A percentile compares a stretch with the other conserved stretches of the same genome.
These are phyloP conservation scores for Metschnikowia borealis DNA, from an alignment of 805 yeast genomes.

Conservation along the genomic window DNA sequence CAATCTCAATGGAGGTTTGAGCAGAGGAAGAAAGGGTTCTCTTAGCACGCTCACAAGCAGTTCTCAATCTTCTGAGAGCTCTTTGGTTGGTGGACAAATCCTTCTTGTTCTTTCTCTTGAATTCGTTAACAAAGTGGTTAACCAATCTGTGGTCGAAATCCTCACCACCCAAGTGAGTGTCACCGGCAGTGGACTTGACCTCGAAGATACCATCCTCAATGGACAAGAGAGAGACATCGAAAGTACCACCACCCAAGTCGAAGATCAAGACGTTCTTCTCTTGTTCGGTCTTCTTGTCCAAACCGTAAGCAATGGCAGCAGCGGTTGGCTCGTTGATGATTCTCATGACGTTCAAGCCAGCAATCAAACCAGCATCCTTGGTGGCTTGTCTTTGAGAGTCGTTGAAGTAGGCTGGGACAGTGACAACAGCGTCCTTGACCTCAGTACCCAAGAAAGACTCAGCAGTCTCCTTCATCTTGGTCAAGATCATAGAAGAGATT, in stretches of 20 bases:
- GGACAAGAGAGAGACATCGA: constrained; percentile 46
- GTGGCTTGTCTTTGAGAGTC: constrained; percentile 95
- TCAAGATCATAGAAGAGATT: constrained; percentile 30
- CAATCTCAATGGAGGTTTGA: constrained; percentile 44
- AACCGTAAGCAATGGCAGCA: constrained; percentile 33
- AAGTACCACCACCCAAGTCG: constrained; percentile 50
- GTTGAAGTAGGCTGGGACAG: constrained; percentile 91
- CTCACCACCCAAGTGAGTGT: constrained; percentile 97
- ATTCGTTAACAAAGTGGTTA: constrained; percentile 84
- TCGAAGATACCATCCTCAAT: constrained; percentile 48
- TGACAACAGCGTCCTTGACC: constrained; percentile 84
- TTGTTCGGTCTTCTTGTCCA: constrained; percentile 47
- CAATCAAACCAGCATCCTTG: constrained; percentile 89
- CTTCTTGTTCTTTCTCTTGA: constrained; percentile 88
- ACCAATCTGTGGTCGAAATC: constrained; percentile 90
- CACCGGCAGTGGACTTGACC: constrained; percentile 74
- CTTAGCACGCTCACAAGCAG: constrained; percentile 49
- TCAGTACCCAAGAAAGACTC: constrained; percentile 70
- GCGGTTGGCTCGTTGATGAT: constrained; percentile 79
- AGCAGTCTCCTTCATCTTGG: constrained; percentile 48
- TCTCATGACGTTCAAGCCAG: constrained; percentile 83
- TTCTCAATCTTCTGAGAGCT: constrained; percentile 66
- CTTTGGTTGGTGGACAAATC: constrained; percentile 79
- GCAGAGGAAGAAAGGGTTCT: constrained; percentile 41
- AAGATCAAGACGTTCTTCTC: constrained; percentile 59